These are phyloP conservation scores for Trichoderma hamatum DNA, from an alignment of 2,329 filamentous ascomycete species.

Conservation along the genomic window DNA sequence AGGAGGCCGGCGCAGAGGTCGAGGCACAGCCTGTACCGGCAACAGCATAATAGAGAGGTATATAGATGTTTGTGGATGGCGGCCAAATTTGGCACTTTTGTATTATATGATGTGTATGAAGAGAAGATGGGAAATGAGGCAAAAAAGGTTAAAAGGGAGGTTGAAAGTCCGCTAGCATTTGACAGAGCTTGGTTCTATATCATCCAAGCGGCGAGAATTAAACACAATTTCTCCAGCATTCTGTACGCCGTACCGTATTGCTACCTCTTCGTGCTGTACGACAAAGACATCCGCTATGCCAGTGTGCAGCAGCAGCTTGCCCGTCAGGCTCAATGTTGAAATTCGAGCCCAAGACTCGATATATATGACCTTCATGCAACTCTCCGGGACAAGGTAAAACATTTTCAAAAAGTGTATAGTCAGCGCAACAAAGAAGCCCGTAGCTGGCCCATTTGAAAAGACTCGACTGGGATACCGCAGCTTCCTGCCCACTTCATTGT, in stretches of 20 bases:
- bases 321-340: conserved; percentile 79
- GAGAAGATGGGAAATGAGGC: background rate
- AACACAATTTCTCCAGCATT: conserved; percentile 48
- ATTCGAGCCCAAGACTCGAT: conserved; percentile 93
- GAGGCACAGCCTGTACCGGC: conserved; percentile 27
- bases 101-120: conserved; percentile 29
- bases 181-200: conserved; percentile 5
- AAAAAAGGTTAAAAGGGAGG: background rate
- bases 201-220: conserved; percentile 39
- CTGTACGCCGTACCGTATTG: conserved; percentile 47
- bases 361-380: conserved; percentile 75
- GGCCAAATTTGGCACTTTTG: background rate
- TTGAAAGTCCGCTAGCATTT: conserved; percentile 3
- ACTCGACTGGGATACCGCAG: conserved; percentile 70
- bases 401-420: conserved; percentile 54
- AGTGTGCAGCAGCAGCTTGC: conserved; percentile 68
- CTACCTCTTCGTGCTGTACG: conserved; percentile 76
- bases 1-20: conserved; percentile 34
- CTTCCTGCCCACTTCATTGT: conserved; percentile 29
- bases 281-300: conserved; percentile 75
- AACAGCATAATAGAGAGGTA: background rate
- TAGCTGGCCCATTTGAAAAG: conserved; percentile 86
- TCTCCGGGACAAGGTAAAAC: conserved; percentile 47
- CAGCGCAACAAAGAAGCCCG: conserved; percentile 73
- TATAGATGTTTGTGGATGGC: background rate